Evolutionary conservation across 768 basidiomycete genomes (phyloP).

Genomic region (Suillus cothurnatus): DNA sequence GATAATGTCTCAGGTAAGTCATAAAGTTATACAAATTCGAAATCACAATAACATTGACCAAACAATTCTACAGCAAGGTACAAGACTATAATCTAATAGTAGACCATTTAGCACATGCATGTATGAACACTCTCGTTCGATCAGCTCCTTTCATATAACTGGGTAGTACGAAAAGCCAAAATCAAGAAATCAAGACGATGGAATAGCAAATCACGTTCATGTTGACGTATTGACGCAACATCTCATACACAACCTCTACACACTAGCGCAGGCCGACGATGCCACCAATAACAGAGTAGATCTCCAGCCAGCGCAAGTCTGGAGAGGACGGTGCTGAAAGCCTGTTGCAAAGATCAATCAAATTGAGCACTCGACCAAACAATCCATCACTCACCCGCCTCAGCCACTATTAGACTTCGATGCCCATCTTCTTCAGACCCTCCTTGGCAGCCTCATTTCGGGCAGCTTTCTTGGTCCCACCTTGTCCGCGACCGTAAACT

Average conservation of each 20-base stretch:
- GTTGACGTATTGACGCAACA: constrained; percentile 9
- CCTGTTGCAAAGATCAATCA: constrained; percentile 11
- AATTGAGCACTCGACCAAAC: constrained; percentile 26
- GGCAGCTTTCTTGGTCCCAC: constrained; percentile 78
- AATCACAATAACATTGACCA: constrained; percentile 1
- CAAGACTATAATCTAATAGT: constrained; percentile 8
- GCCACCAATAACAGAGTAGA: constrained; percentile 13
- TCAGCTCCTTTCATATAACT: constrained; percentile 6
- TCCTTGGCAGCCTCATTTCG: constrained; percentile 82
- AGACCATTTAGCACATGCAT: constrained; percentile 5
- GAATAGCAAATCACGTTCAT: neutral
- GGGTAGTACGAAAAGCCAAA: neutral
- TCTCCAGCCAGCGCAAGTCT: constrained; percentile 55
- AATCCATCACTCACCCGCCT: constrained; percentile 9
- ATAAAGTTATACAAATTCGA: neutral
- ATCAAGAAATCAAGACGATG: neutral
- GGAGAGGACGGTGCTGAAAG: constrained; percentile 55
- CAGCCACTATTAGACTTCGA: constrained; percentile 40
- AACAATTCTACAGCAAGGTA: neutral
- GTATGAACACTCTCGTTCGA: constrained; percentile 8
- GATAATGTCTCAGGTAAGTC: neutral
- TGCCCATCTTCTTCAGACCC: constrained; percentile 61
- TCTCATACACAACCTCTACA: constrained; percentile 60
- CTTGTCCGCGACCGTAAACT: constrained; percentile 61
- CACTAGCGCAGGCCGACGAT: constrained; percentile 54